Base-by-base conservation (phyloP, 768 basidiomycete genomes). In the Tylopilus vinaceipallidus region DNA sequence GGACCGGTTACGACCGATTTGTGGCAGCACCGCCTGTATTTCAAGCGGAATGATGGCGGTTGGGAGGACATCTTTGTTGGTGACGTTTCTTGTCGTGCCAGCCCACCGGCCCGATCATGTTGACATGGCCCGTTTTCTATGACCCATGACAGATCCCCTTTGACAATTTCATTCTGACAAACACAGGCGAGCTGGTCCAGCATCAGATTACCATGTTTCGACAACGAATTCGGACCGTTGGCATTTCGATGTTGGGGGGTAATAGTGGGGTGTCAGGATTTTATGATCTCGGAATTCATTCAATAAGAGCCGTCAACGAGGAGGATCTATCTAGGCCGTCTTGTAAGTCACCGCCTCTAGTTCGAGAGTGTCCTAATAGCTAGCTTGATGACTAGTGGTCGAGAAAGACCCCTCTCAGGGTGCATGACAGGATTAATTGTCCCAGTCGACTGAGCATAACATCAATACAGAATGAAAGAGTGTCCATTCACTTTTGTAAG, bases 21-120 rank as follows among this genome's bases (percentile, higher is more conserved):
- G n/a, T 98, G 90, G 86, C 95, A 97, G 63, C 94, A 98, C 58
- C 80, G 91, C 29, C 74, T 98, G n/a, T 90, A 81, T 69, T 88
- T 94, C 64, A 73, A 77, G 42, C 77, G 80, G 47, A 71, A 74
- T 23, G 79, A 84, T 49, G 78, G 81, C 22, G 71, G 74, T 4
- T 95, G 92, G 92, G 87, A 93, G 64, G 84, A 91, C 59, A 65
- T 95, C 14, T 84, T 84, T 60, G 91, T 90, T 55, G 58, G 84
- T 76, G n/a, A 2, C 19, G n/a, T 33, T n/a, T 6, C 9, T 16
- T n/a, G n/a, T 24, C 20, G 14, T 33, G 22, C 6, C 16, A 16
- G 17, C n/a, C n/a, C n/a, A 19, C 10, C 20, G 16, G 16, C 22
- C 4, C 23, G 16, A 5, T 40, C 32, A 38, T 39, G 30, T 17